Evolutionary conservation across 2,329 filamentous ascomycete genomes (phyloP).

Genomic region (Sarocladium strictum): DNA sequence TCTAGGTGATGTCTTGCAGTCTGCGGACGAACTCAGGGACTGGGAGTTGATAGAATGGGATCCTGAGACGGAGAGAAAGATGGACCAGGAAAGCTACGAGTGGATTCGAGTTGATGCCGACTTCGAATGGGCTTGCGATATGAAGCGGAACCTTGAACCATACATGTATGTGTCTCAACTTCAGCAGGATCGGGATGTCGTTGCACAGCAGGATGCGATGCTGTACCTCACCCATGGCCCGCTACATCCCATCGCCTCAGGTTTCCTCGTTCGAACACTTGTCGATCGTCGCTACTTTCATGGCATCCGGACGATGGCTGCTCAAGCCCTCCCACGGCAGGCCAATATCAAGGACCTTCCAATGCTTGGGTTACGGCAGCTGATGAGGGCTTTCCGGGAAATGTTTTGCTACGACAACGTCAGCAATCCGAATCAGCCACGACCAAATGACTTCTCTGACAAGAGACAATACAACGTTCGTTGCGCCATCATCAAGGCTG

Average conservation of each 20-base stretch:
- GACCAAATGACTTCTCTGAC: slow-evolving; percentile 87
- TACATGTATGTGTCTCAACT: slow-evolving; percentile 99
- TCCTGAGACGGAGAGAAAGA: slow-evolving; percentile 77
- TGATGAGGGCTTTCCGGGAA: slow-evolving; percentile 79
- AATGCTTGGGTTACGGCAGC: slow-evolving; percentile 76
- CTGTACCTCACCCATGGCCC: slow-evolving; percentile 63
- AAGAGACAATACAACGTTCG: slow-evolving; percentile 81
- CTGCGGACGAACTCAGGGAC: slow-evolving; percentile 70
- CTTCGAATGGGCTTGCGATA: slow-evolving; percentile 93
- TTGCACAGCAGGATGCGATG: slow-evolving; percentile 75
- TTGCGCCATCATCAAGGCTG: slow-evolving; percentile 72
- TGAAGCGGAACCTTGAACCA: slow-evolving; percentile 73
- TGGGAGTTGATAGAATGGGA: slow-evolving; percentile 91
- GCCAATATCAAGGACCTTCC: slow-evolving; percentile 59
- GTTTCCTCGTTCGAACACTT: slow-evolving; percentile 81
- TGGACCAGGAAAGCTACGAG: slow-evolving; percentile 95
- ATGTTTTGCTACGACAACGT: slow-evolving; percentile 80
- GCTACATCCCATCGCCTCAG: slow-evolving; percentile 76
- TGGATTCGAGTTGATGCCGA: slow-evolving; percentile 98
- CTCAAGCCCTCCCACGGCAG: slow-evolving; percentile 70
- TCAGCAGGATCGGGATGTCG: slow-evolving; percentile 93
- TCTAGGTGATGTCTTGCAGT: slow-evolving; percentile 83
- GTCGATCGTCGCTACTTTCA: slow-evolving; percentile 92
- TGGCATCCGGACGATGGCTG: slow-evolving; percentile 82
- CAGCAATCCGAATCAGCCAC: slow-evolving; percentile 67